Percentiles rank a stretch among this genome's conserved stretches.
phyloP scores from a whole-genome alignment of 371 early-diverging fungal species.

The Mucor racemosus region DNA sequence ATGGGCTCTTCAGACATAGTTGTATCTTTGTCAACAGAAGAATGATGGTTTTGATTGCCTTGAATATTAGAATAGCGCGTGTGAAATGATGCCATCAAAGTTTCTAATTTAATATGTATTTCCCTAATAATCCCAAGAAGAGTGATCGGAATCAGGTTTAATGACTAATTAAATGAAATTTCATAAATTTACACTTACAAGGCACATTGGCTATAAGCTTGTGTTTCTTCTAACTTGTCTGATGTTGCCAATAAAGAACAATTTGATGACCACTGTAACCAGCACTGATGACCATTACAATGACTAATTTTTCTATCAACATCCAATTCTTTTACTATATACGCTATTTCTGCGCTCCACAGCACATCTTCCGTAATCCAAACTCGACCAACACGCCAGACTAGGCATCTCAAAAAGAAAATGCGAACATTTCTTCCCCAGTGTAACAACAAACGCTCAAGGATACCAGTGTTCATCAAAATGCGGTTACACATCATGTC shows the following conservation, averaged over 20 bases:
- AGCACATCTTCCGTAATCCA: slow-evolving; percentile 20
- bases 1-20: neutral
- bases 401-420: slow-evolving; percentile 55
- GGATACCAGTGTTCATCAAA: slow-evolving; percentile 44
- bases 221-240: neutral
- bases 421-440: slow-evolving; percentile 62
- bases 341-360: slow-evolving; percentile 20
- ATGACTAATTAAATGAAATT: too few relatives aligned
- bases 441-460: slow-evolving; percentile 59
- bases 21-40: neutral
- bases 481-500: slow-evolving; percentile 49
- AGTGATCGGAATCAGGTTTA: too few relatives aligned
- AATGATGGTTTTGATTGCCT: too few relatives aligned
- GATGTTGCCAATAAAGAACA: neutral
- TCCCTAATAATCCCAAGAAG: slow-evolving; percentile 9
- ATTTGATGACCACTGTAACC: slow-evolving; percentile 14
- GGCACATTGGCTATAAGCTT: slow-evolving; percentile 20
- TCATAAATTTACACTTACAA: slow-evolving; percentile 8
- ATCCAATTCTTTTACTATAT: slow-evolving; percentile 4
- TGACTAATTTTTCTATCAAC: neutral
- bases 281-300: slow-evolving; percentile 10
- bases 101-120: slow-evolving; percentile 29
- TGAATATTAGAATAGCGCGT: slow-evolving; percentile 10
- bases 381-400: slow-evolving; percentile 54
- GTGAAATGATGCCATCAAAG: slow-evolving; percentile 27